phyloP scores from a whole-genome alignment of 495 filamentous ascomycete species.

The Staphylotrichum longicolle region DNA sequence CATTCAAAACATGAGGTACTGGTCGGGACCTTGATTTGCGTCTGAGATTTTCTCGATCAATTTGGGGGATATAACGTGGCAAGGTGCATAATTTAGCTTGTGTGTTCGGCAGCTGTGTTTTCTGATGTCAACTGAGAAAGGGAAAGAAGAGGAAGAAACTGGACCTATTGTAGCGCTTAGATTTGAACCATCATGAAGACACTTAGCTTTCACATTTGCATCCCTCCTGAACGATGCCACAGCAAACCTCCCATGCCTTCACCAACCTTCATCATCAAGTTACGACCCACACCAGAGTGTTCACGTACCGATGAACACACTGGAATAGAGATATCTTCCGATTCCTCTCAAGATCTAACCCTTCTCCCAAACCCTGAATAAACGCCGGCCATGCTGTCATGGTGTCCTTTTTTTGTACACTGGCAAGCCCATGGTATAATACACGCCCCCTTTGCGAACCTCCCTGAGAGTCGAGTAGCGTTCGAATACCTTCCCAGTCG shows the following conservation, averaged over 20 bases:
- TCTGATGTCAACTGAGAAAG: neutral
- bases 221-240: too few relatives aligned
- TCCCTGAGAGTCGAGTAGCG: too few relatives aligned
- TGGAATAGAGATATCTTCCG: neutral
- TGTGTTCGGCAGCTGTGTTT: slow-evolving; percentile 8
- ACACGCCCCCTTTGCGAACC: neutral
- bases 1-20: neutral
- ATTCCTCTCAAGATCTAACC: slow-evolving; percentile 1
- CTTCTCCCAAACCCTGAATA: slow-evolving; percentile 10
- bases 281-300: too few relatives aligned
- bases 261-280: neutral
- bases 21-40: neutral
- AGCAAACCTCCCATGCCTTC: too few relatives aligned
- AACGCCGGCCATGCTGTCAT: slow-evolving; percentile 19
- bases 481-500: too few relatives aligned
- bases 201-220: too few relatives aligned
- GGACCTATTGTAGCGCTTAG: too few relatives aligned
- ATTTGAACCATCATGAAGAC: too few relatives aligned
- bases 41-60: slow-evolving; percentile 5
- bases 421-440: slow-evolving; percentile 22
- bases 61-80: neutral
- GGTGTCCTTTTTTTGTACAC: slow-evolving; percentile 14
- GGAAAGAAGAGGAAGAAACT: neutral
- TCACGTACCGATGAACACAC: neutral
- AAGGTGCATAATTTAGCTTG: neutral